phyloP scores from a whole-genome alignment of 129 eudicot species.

The Helichrysum umbraculigerum region DNA sequence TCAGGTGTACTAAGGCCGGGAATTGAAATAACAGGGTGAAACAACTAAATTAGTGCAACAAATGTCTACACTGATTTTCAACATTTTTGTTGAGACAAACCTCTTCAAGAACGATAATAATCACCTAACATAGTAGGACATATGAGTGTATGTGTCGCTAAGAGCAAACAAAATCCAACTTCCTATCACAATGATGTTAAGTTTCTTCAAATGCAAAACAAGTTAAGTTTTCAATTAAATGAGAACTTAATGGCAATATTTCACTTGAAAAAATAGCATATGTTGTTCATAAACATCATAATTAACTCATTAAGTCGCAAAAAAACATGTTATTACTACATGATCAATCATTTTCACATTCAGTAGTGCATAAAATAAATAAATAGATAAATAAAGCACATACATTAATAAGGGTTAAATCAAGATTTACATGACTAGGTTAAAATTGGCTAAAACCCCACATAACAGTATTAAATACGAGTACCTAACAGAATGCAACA shows the following conservation, averaged over 20 bases:
- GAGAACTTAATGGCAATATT: neutral
- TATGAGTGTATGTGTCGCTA: neutral
- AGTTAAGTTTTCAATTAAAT: neutral
- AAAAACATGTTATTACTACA: neutral
- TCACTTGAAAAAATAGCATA: conserved; percentile 1
- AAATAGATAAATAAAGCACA: neutral
- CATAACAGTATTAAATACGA: neutral
- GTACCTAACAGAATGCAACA: neutral
- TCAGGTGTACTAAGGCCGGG: neutral
- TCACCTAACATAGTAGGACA: neutral
- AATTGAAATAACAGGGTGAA: neutral
- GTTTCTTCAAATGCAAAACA: neutral
- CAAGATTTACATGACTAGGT: neutral
- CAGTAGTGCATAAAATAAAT: neutral
- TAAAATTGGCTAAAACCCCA: conserved; percentile 10
- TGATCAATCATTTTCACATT: neutral
- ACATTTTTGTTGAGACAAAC: neutral
- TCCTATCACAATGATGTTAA: neutral
- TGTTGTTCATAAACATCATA: conserved; percentile 7
- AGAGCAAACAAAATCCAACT: neutral
- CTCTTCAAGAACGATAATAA: neutral
- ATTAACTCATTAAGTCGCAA: neutral
- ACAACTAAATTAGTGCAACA: neutral
- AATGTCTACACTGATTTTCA: neutral
- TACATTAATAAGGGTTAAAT: conserved; percentile 6